Percentiles rank a stretch among this genome's conserved stretches.
Conservation (phyloP, 2,329 filamentous ascomycete species). For the Trichoderma endophyticum region DNA sequence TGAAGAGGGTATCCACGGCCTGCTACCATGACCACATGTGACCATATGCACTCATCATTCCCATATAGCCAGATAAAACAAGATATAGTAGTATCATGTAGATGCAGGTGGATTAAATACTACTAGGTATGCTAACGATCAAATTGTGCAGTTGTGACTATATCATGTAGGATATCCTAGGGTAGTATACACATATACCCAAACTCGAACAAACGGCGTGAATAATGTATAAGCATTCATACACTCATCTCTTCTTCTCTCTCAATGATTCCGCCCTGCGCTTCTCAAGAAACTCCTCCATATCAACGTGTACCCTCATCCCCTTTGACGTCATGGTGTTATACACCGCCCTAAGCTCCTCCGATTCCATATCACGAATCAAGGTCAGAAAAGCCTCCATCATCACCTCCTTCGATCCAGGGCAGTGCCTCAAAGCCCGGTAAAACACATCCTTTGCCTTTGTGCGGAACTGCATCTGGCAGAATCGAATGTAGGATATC, state of each 20-base stretch:
- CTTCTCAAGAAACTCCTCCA: conserved; percentile 47
- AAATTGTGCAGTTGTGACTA: fast-evolving
- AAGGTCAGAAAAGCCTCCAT: conserved; percentile 52
- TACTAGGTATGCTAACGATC: neutral
- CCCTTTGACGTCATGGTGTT: conserved; percentile 48
- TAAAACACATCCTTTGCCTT: conserved; percentile 49
- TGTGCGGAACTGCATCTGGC: conserved; percentile 38
- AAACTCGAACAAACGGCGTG: neutral
- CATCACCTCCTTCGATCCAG: conserved; percentile 48
- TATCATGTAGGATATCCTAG: neutral
- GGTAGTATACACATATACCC: neutral
- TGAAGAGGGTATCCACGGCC: neutral
- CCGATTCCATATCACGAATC: conserved; percentile 42
- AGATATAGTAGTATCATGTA: neutral
- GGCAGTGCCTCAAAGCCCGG: conserved; percentile 45
- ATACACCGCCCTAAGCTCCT: conserved; percentile 49
- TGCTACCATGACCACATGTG: too few species aligned
- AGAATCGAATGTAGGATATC: conserved; percentile 50
- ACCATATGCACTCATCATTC: neutral
- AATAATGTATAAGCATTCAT: neutral
- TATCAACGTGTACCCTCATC: conserved; percentile 48
- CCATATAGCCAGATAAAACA: neutral
- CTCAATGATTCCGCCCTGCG: conserved; percentile 18
- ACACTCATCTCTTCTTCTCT: conserved; percentile 16
- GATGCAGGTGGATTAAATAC: neutral